Evolutionary conservation across 2,329 filamentous ascomycete species (phyloP), one percentile per base, ranked within the genome.

Genomic region (Cercospora canescens): DNA sequence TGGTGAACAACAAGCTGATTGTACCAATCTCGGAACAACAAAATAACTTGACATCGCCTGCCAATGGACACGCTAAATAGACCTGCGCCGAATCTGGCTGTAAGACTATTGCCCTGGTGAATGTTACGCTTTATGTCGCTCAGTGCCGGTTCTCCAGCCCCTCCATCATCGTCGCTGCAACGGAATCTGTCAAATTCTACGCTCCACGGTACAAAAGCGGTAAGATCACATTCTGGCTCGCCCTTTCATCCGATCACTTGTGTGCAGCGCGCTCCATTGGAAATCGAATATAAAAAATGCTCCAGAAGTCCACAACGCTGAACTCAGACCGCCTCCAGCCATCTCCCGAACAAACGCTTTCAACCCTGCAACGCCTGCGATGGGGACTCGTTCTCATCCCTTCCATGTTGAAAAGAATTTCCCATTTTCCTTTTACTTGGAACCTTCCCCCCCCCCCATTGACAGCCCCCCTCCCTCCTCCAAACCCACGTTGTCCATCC

Each of bases 1-100:
- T 79, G 9, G 73, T 81, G 37, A 57, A 68, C 28, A 60, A 62
- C 37, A 65, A 63, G 60, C 70, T 71, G 3, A 63, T 73, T 28
- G 60, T 62, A 11, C 71, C 70, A 9, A 70, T 76, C 4, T 63
- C 62, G 18, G 69, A 71, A 63, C 69, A 68, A 48, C 54, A 65
- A 24, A 75, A 71, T 60, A 71, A 72, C 24, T 63, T 75, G 24
- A 73, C 68, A 2, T 50, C 54, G 21, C 64, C 65, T 16, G 67
- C 66, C 8, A 67, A 67, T 54, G 69, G 69, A 6, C 66, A 70
- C 35, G 67, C 64, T 1, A 54, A 57, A 39, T 66, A 63, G 54
- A 11, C 6, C 8, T 54, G 4, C 24, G n/a, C 9, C 11, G 4
- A 16, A 12, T 35, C 21, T n/a, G 16, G 45, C 6, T 26, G 32